phyloP scores from a whole-genome alignment of 2,329 filamentous ascomycete species.

The Alternaria burnsii region DNA sequence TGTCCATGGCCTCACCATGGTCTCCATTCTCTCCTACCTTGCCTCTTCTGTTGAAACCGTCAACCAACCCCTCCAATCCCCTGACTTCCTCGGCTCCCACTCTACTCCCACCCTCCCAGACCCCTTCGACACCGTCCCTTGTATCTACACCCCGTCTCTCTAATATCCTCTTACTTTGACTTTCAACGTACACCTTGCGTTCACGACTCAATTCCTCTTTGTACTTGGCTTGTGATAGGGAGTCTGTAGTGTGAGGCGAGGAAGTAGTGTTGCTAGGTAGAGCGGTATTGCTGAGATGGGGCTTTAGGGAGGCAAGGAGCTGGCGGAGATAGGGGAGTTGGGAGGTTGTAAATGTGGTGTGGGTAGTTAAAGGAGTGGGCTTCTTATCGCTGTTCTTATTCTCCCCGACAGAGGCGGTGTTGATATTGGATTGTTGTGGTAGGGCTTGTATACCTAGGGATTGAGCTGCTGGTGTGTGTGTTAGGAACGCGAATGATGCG shows the following conservation, averaged over 20 bases:
- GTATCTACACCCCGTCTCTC: slow-evolving; percentile 74
- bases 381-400: slow-evolving; percentile 19
- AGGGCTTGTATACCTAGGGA: slow-evolving; percentile 55
- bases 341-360: slow-evolving; percentile 78
- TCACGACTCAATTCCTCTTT: slow-evolving; percentile 67
- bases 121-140: slow-evolving; percentile 45
- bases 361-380: slow-evolving; percentile 68
- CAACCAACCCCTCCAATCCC: slow-evolving; percentile 41
- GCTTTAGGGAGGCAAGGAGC: slow-evolving; percentile 72
- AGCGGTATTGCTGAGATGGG: slow-evolving; percentile 63
- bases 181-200: slow-evolving; percentile 83
- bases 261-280: slow-evolving; percentile 26
- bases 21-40: slow-evolving; percentile 9
- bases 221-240: slow-evolving; percentile 30
- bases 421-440: slow-evolving; percentile 26
- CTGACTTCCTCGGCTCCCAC: slow-evolving; percentile 40
- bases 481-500: slow-evolving; percentile 64
- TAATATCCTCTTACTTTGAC: slow-evolving; percentile 77
- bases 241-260: slow-evolving; percentile 8
- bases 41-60: slow-evolving; percentile 14
- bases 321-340: slow-evolving; percentile 82
- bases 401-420: slow-evolving; percentile 21
- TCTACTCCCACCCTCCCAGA: slow-evolving; percentile 33
- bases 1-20: slow-evolving; percentile 39
- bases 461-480: slow-evolving; percentile 58